phyloP scores from a whole-genome alignment of 805 yeast genomes.

The Blastobotrys mokoenaii region DNA sequence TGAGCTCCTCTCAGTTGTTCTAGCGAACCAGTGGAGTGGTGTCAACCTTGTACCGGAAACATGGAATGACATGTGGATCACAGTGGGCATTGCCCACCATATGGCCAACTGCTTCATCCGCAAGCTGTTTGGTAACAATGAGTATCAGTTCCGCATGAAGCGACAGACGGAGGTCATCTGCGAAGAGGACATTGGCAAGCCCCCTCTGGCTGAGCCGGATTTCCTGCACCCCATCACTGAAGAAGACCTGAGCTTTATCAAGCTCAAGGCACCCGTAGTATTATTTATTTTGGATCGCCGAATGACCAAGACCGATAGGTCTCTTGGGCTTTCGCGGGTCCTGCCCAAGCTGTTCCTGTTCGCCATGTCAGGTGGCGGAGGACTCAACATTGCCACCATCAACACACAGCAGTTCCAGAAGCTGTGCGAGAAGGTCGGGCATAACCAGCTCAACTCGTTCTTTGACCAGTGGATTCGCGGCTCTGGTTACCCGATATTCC shows the following conservation, averaged over 20 bases:
- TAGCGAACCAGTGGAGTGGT: conserved; percentile 91
- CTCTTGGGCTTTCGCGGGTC: conserved; percentile 86
- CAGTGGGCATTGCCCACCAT: conserved; percentile 72
- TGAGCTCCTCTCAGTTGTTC: conserved; percentile 54
- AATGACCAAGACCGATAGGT: conserved; percentile 93
- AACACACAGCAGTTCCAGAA: conserved; percentile 82
- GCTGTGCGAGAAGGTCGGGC: conserved; percentile 91
- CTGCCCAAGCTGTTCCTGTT: conserved; percentile 86
- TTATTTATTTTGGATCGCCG: conserved; percentile 77
- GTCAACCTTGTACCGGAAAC: conserved; percentile 77
- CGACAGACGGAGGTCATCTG: conserved; percentile 57
- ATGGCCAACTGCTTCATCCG: conserved; percentile 71
- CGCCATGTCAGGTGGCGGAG: conserved; percentile 83
- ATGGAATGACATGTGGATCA: conserved; percentile 81
- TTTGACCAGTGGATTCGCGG: conserved; percentile 92
- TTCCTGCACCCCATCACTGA: conserved; percentile 56
- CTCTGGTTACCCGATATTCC: conserved; percentile 79
- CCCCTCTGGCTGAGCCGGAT: conserved; percentile 71
- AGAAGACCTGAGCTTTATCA: conserved; percentile 58
- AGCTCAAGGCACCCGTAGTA: conserved; percentile 78
- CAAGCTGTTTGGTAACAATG: conserved; percentile 74
- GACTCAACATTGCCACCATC: conserved; percentile 58
- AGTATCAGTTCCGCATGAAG: conserved; percentile 64
- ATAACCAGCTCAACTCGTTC: conserved; percentile 70
- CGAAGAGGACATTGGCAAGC: conserved; percentile 64